phyloP scores from a whole-genome alignment of 257 asterid species.

The Solanum sejunctum region DNA sequence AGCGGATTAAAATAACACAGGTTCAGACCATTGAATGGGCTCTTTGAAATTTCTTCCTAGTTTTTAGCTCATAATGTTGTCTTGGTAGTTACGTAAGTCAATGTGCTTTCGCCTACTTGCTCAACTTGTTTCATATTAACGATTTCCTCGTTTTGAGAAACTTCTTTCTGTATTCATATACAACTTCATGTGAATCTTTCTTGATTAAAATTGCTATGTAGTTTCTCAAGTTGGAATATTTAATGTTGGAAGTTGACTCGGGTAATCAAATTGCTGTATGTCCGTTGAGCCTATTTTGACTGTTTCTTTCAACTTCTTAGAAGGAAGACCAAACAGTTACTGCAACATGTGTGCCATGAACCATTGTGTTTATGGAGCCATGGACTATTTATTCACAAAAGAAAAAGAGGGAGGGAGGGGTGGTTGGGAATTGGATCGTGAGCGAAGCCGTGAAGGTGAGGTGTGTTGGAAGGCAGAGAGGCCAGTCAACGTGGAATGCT shows the following conservation, averaged over 20 bases:
- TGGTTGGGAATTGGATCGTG: not conserved
- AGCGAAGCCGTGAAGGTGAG: not conserved
- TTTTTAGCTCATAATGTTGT: not conserved
- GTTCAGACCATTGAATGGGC: not conserved
- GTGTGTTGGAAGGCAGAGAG: not conserved
- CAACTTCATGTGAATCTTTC: not conserved
- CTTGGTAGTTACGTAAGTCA: not conserved
- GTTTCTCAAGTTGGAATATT: not conserved
- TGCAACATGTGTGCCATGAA: not conserved
- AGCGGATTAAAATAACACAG: not conserved
- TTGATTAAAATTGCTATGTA: not conserved
- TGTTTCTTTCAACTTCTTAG: too few species aligned
- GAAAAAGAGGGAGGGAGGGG: not conserved
- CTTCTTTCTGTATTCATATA: not conserved
- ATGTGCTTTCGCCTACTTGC: not conserved
- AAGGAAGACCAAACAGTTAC: not conserved
- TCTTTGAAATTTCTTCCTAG: not conserved
- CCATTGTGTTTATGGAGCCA: not conserved
- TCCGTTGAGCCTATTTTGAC: not conserved
- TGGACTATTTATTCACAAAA: not conserved
- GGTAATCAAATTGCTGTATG: not conserved
- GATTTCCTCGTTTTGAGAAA: not conserved
- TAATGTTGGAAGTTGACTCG: not conserved
- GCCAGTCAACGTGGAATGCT: not conserved
- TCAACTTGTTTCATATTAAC: not conserved